Conservation (phyloP, 768 basidiomycete species). For the Epithele typhae region DNA sequence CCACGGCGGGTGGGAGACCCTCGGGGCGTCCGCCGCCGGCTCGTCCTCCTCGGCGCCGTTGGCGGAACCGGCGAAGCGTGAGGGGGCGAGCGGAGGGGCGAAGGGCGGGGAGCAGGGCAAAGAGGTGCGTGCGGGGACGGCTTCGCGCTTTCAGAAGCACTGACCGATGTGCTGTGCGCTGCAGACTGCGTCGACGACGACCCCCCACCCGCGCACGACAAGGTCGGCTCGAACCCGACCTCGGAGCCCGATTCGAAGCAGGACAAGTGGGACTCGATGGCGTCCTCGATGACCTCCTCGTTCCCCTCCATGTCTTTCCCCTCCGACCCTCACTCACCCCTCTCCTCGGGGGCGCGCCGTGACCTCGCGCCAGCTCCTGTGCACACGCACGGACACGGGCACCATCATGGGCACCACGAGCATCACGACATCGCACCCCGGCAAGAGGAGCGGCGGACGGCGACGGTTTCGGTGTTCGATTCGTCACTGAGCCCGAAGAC, state of each 20-base stretch:
- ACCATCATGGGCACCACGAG: slow-evolving; percentile 7
- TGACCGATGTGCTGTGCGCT: not conserved
- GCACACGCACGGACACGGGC: slow-evolving; percentile 18
- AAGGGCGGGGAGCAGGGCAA: slow-evolving; percentile 20
- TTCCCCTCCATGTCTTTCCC: slow-evolving; percentile 81
- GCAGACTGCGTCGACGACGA: slow-evolving; percentile 8
- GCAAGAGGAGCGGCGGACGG: slow-evolving; percentile 18
- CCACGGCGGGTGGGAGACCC: slow-evolving; percentile 33
- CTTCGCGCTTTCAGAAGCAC: slow-evolving; percentile 1
- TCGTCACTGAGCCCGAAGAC: slow-evolving; percentile 59
- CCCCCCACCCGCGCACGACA: slow-evolving; percentile 1
- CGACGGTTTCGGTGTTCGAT: slow-evolving; percentile 71
- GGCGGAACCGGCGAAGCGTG: slow-evolving; percentile 4
- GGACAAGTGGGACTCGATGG: slow-evolving; percentile 67
- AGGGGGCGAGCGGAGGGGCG: slow-evolving; percentile 37
- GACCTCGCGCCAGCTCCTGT: slow-evolving; percentile 17
- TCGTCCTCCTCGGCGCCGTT: not conserved
- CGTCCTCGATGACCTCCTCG: slow-evolving; percentile 46
- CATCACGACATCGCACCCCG: not conserved
- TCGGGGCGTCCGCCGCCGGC: slow-evolving; percentile 20
- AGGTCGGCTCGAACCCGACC: slow-evolving; percentile 10
- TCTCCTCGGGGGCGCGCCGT: slow-evolving; percentile 28
- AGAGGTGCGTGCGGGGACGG: slow-evolving; percentile 28
- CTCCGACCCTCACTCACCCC: slow-evolving; percentile 52
- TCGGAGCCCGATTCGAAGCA: slow-evolving; percentile 28